Evolutionary conservation across 2,329 filamentous ascomycete species (phyloP), one percentile per base, ranked within the genome.

Genomic region (Teratosphaeria gauchensis): DNA sequence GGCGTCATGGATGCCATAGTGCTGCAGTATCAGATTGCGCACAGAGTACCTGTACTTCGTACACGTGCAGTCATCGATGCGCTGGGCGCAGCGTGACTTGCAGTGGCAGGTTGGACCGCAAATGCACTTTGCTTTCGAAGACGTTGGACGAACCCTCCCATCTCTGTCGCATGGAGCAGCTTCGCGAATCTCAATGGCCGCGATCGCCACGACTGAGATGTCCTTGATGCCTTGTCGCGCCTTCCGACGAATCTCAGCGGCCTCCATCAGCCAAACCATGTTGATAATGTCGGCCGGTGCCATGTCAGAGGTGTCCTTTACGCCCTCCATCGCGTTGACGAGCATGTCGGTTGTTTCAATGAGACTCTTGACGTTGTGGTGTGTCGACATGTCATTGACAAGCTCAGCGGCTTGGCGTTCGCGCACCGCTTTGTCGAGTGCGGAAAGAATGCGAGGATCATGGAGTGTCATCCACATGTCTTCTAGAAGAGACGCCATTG

Each of bases 401-500:
- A 54, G 12, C 14, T 61, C 53, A 4, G 38, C 30, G 3, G 42
- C 53, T 6, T 59, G 56, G 32, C 60, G 51, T 14, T 53, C 51
- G 12, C 58, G 52, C 6, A 68, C 58, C 3, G 62, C 64, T 9
- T 61, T 35, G 31, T 68, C 64, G n/a, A 68, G 58, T 24, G 60
- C 53, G 1, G 59, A 59, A 8, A 62, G 35, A 2, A 66, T 51
- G 11, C 56, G 54, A 31, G 58, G 30, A 12, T 65, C 59, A 48
- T 54, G 64, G 30, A 68, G 54, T 28, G 46, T 28, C 30, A 48
- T 33, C 65, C 64, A 66, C 54, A 58, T 61, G 4, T 53, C 55
- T 56, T 68, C 64, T n/a, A 68, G 62, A 33, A 62, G 46, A 2
- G 35, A 31, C 4, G 63, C 64, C 35, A 68, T 52, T 9, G 61